Base-by-base conservation (phyloP, 1,284 basidiomycete genomes). In the Cystobasidium sp. region DNA sequence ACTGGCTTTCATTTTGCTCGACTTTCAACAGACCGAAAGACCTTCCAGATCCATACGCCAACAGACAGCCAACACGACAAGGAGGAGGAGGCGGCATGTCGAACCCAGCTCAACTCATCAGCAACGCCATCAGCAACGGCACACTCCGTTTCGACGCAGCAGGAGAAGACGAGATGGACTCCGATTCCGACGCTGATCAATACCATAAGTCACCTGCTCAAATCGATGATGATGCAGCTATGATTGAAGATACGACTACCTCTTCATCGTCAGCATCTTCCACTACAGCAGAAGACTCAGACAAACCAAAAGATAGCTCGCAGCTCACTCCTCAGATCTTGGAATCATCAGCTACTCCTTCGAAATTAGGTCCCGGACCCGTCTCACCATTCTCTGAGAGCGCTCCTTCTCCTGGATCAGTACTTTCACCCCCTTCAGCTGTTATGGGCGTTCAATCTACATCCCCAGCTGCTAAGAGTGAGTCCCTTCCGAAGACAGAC, bases 401-500 rank as follows among this genome's bases (percentile, higher is more conserved):
- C 20, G 49, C 12, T n/a, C 46, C 55, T 49, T 9, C 68, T 16
- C 24, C 58, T 24, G 67, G 43, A 20, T 56, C 37, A 24, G 43
- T 66, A 7, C 43, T 73, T 9, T 73, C 70, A 6, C 70, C 70
- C 14, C 70, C 70, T 61, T 73, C 70, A 9, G 70, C 70, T 9
- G 70, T 73, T 9, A 31, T 65, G 39, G 62, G 63, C 52, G 75
- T 71, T 55, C 68, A 66, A 47, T 70, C 53, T 20, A 65, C 43
- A 24, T 75, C 68, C n/a, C 68, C 52, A 86, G 88, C 3, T 87
- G 87, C 51, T 85, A 86, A 61, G 85, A 63, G 61, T 44, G 46
- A 63, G 46, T 63, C 61, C 47, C 44, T 46, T 63, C 46, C 61
- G 18, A n/a, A 59, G 31, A 12, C 56, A 59, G 39, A 31, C 31